Conservation (phyloP, 2,329 filamentous ascomycete genomes). For the Colletotrichum gigasporum region DNA sequence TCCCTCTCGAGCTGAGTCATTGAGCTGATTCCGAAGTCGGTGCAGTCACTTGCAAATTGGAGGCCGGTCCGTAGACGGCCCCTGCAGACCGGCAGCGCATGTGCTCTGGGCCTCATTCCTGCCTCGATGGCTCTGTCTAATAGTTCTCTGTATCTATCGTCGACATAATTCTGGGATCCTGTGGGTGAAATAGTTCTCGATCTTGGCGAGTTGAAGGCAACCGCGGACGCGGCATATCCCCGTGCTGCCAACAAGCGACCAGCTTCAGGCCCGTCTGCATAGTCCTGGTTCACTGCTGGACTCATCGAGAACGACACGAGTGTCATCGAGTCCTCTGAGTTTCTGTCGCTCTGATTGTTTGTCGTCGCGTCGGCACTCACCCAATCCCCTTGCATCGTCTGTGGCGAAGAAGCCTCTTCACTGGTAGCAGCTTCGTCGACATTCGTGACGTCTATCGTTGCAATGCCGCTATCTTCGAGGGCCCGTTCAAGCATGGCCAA, state of each 20-base stretch:
- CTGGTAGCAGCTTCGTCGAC: neutral
- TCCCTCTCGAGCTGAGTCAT: constrained; percentile 22
- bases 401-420: neutral
- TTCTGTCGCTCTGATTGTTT: too few relatives aligned
- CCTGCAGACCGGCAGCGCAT: neutral
- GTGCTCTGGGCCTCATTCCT: neutral
- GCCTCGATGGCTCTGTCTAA: constrained; percentile 18
- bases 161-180: neutral
- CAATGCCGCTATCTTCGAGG: neutral
- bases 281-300: neutral
- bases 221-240: neutral
- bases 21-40: neutral
- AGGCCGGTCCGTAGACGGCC: neutral
- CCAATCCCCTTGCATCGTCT: neutral
- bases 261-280: neutral
- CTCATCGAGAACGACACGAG: too few relatives aligned
- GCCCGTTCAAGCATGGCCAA: neutral
- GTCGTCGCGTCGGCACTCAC: neutral
- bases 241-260: neutral
- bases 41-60: neutral
- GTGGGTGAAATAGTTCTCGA: neutral
- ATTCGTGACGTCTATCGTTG: neutral
- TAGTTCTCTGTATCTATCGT: constrained; percentile 8
- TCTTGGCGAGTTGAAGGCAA: neutral
- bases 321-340: too few relatives aligned